Conservation (phyloP, 1,139 yeast genomes). For the Lodderomyces theae region DNA sequence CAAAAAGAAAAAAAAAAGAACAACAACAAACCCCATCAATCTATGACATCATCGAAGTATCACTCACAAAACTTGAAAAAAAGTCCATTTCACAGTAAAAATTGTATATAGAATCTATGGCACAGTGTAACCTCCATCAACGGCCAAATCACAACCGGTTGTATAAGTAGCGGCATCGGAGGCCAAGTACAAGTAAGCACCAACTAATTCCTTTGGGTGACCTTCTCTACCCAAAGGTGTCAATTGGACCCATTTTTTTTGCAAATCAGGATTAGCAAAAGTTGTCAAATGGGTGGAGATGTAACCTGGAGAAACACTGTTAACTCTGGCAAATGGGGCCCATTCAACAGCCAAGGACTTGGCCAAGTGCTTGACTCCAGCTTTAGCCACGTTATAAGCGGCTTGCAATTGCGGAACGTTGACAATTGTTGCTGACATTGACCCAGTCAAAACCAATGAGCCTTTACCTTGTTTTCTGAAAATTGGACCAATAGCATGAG, state of each 20-base stretch:
- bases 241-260: conserved; percentile 35
- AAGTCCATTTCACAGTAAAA: neutral
- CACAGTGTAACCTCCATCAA: conserved; percentile 67
- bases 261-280: conserved; percentile 32
- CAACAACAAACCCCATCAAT: neutral
- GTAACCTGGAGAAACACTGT: conserved; percentile 57
- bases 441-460: conserved; percentile 25
- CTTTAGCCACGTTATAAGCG: conserved; percentile 54
- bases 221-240: conserved; percentile 57
- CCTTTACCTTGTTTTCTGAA: conserved; percentile 37
- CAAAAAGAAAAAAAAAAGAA: too few relatives aligned
- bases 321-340: conserved; percentile 50
- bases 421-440: conserved; percentile 53
- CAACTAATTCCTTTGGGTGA: conserved; percentile 51
- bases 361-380: conserved; percentile 49
- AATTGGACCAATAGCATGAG: conserved; percentile 48
- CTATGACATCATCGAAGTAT: conserved; percentile 1
- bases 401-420: conserved; percentile 66
- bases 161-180: conserved; percentile 50
- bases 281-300: conserved; percentile 51
- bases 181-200: conserved; percentile 51
- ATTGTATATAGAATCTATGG: conserved; percentile 24
- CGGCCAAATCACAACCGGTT: conserved; percentile 50
- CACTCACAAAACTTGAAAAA: too few relatives aligned
- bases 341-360: conserved; percentile 54